Evolutionary conservation across 371 early-diverging fungal genomes (phyloP).

Genomic region (Mucor lusitanicus): DNA sequence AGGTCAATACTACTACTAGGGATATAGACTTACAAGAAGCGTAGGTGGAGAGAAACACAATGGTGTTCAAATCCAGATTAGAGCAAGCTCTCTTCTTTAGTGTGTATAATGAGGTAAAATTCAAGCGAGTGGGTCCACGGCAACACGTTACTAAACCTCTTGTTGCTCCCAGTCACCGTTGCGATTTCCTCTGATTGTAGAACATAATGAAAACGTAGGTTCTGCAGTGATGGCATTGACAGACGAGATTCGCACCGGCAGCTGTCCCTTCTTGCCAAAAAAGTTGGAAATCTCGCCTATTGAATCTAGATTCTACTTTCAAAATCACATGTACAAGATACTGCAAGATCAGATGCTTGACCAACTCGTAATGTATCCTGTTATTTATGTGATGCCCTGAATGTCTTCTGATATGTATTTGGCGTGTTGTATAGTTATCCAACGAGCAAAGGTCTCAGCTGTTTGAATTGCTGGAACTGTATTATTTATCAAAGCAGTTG

Average conservation of each 20-base stretch:
- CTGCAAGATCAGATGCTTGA: constrained; percentile 11
- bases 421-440: not conserved
- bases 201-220: constrained; percentile 5
- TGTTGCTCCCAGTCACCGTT: not conserved
- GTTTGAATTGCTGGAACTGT: not conserved
- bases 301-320: constrained; percentile 14
- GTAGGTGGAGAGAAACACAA: constrained; percentile 12
- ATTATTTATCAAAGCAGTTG: not conserved
- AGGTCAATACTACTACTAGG: too few relatives aligned
- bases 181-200: constrained; percentile 12
- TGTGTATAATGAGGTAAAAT: constrained; percentile 6
- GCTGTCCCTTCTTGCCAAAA: constrained; percentile 4
- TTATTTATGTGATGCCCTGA: not conserved
- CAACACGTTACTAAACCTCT: not conserved
- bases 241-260: not conserved
- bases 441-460: not conserved
- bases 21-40: not conserved
- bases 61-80: constrained; percentile 13
- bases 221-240: not conserved
- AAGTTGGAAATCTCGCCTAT: not conserved
- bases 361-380: not conserved
- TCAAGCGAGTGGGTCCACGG: too few relatives aligned
- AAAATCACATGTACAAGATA: constrained; percentile 8
- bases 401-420: not conserved
- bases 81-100: constrained; percentile 20